phyloP scores from a whole-genome alignment of 202 grass and related monocot genomes.

The Schoenoplectus triqueter region DNA sequence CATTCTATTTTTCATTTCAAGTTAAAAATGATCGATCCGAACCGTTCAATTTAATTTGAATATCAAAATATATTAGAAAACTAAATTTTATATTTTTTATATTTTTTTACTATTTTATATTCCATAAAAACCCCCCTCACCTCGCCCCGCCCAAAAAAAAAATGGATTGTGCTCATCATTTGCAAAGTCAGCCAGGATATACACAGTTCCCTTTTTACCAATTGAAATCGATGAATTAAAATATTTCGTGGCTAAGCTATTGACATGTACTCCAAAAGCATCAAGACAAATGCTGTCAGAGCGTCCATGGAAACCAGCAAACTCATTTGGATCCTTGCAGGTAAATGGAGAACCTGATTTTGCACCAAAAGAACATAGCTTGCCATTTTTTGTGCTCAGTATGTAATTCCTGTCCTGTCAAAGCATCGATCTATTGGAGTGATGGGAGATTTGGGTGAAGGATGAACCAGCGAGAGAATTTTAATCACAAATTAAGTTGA shows the following conservation, averaged over 20 bases:
- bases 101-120: no score
- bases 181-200: neutral
- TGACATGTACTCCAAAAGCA: slow-evolving; percentile 31
- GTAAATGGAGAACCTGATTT: slow-evolving; percentile 35
- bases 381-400: slow-evolving; percentile 31
- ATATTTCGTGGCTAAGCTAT: slow-evolving; percentile 32
- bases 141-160: no score
- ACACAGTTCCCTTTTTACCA: neutral
- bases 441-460: slow-evolving; percentile 27
- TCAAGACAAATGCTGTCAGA: neutral
- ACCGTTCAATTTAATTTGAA: no score
- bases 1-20: no score
- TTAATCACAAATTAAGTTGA: neutral
- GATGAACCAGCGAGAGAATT: slow-evolving; percentile 23
- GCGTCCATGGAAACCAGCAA: slow-evolving; percentile 34
- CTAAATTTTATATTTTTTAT: no score
- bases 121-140: no score
- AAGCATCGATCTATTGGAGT: slow-evolving; percentile 41
- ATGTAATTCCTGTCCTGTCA: slow-evolving; percentile 9
- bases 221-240: slow-evolving; percentile 13
- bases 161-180: neutral
- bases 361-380: slow-evolving; percentile 6
- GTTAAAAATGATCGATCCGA: no score
- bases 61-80: no score
- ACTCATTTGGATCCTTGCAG: slow-evolving; percentile 19